Evolutionary conservation across 2,329 filamentous ascomycete genomes (phyloP).

Genomic region (Sarocladium brachiariae): DNA sequence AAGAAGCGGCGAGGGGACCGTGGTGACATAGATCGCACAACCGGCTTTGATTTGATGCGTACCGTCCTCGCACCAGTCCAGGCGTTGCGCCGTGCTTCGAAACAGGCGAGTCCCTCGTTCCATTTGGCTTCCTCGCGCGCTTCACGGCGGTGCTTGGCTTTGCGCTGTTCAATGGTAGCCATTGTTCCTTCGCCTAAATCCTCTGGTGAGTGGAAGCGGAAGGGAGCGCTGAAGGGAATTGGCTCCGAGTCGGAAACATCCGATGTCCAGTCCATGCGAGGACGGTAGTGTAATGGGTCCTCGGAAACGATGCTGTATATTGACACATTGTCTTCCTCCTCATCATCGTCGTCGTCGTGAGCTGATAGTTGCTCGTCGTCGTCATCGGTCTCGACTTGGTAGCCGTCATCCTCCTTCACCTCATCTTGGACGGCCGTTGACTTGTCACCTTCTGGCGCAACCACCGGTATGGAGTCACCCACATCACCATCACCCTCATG

Average conservation of each 20-base stretch:
- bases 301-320: constrained; percentile 53
- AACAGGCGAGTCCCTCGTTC: constrained; percentile 80
- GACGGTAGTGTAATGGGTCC: constrained; percentile 41
- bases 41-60: constrained; percentile 43
- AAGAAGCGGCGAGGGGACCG: constrained; percentile 23
- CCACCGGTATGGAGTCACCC: constrained; percentile 9
- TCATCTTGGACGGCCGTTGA: constrained; percentile 21
- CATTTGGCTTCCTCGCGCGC: constrained; percentile 61
- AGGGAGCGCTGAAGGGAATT: constrained; percentile 13
- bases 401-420: constrained; percentile 26
- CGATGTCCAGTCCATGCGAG: constrained; percentile 50
- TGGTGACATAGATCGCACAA: constrained; percentile 33
- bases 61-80: constrained; percentile 74
- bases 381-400: constrained; percentile 25
- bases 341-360: constrained; percentile 32
- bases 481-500: neutral
- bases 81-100: constrained; percentile 66
- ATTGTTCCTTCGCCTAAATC: constrained; percentile 36
- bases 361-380: constrained; percentile 27
- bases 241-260: constrained; percentile 42
- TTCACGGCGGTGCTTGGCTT: constrained; percentile 48
- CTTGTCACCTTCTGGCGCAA: neutral
- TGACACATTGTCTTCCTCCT: constrained; percentile 43
- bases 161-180: constrained; percentile 30
- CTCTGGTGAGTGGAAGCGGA: constrained; percentile 26